These are phyloP conservation scores for Ganoderma sinense DNA, from an alignment of 1,284 basidiomycete genomes.

Conservation along the genomic window DNA sequence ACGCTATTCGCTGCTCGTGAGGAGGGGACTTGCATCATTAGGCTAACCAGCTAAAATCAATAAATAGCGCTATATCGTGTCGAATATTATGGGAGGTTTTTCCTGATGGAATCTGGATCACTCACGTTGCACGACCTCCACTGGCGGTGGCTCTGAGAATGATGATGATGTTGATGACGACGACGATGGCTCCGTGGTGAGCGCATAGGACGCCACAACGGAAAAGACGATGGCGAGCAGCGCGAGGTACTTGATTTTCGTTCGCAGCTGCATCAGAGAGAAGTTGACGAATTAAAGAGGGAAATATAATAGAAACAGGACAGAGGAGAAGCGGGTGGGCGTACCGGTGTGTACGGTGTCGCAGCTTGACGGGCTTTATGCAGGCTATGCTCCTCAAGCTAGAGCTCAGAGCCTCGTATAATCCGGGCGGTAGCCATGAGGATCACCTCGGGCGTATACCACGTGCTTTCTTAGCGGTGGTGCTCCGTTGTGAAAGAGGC, in stretches of 20 bases:
- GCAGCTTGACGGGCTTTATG: not conserved
- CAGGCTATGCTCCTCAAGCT: too few relatives aligned
- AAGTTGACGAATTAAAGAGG: not conserved
- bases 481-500: not conserved
- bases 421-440: not conserved
- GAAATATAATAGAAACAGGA: not conserved
- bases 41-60: too few relatives aligned
- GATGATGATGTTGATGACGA: not conserved
- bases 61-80: too few relatives aligned
- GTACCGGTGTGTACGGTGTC: not conserved
- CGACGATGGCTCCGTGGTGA: not conserved
- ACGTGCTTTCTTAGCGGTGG: not conserved
- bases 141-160: not conserved
- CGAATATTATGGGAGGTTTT: too few relatives aligned
- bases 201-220: not conserved
- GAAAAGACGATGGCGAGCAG: not conserved
- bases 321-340: not conserved
- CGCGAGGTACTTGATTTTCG: not conserved
- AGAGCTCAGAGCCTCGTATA: too few relatives aligned
- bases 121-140: not conserved
- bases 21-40: too few relatives aligned
- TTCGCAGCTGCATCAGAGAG: not conserved
- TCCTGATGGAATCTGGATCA: not conserved
- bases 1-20: too few relatives aligned
- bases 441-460: not conserved